Conservation (phyloP, 1,284 basidiomycete genomes). For the Vanrija sp. region DNA sequence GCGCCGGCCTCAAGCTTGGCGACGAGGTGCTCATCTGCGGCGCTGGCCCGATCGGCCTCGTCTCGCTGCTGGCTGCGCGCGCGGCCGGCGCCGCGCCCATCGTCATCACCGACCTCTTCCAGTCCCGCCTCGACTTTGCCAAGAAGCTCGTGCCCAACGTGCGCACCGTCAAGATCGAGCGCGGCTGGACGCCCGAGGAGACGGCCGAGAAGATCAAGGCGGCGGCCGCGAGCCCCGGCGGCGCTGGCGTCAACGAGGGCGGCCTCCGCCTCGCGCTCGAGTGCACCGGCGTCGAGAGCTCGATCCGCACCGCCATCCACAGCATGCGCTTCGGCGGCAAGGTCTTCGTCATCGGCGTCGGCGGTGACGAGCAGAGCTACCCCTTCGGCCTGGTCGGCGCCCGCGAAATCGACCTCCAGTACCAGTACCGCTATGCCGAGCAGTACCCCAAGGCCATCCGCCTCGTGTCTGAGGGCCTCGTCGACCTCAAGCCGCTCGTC, state of each 20-base stretch:
- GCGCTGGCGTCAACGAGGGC: conserved; percentile 28
- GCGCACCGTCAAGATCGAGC: conserved; percentile 45
- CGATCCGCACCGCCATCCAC: conserved; percentile 72
- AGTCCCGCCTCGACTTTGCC: conserved; percentile 53
- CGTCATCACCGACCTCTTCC: conserved; percentile 53
- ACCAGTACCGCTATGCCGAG: conserved; percentile 51
- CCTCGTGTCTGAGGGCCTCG: conserved; percentile 68
- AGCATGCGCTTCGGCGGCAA: conserved; percentile 53
- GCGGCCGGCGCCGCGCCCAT: conserved; percentile 55
- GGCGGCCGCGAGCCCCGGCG: conserved; percentile 28
- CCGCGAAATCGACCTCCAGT: conserved; percentile 54
- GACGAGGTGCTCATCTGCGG: conserved; percentile 50
- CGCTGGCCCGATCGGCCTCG: conserved; percentile 54
- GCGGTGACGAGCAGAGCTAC: conserved; percentile 32
- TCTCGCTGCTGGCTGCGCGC: conserved; percentile 52
- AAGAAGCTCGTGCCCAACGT: conserved; percentile 52
- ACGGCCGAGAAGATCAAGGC: conserved; percentile 40
- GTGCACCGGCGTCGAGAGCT: conserved; percentile 76
- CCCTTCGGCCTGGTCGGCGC: conserved; percentile 53
- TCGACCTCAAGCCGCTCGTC: conserved; percentile 80
- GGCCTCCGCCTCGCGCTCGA: conserved; percentile 40
- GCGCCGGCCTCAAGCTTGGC: conserved; percentile 51
- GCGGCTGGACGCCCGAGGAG: conserved; percentile 33
- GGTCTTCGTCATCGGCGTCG: conserved; percentile 55
- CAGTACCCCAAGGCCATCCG: conserved; percentile 74